phyloP scores from a whole-genome alignment of 2,329 filamentous ascomycete genomes.

The Fusarium scirpi region DNA sequence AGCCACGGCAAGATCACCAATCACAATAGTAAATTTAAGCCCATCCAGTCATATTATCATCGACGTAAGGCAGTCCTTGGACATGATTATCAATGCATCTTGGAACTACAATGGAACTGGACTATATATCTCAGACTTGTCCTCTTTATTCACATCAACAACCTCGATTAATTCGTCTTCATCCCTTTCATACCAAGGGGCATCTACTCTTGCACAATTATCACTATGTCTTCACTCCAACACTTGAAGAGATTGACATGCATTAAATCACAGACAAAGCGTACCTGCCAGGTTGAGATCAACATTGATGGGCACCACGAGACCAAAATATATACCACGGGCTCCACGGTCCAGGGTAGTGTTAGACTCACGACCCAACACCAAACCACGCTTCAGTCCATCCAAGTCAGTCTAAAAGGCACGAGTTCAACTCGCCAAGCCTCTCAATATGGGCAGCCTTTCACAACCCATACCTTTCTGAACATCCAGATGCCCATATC shows the following conservation, averaged over 20 bases:
- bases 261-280: not conserved
- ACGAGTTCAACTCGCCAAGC: conserved; percentile 1
- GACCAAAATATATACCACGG: not conserved
- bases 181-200: too few species aligned
- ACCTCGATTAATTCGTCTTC: rapidly evolving
- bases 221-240: not conserved
- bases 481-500: not conserved
- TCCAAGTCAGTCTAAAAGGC: conserved; percentile 3
- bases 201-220: rapidly evolving
- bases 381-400: not conserved
- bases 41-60: not conserved
- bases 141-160: rapidly evolving
- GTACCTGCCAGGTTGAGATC: not conserved
- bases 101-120: rapidly evolving
- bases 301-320: not conserved
- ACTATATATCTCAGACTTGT: not conserved
- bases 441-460: conserved; percentile 5
- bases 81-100: not conserved
- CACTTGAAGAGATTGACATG: not conserved
- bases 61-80: not conserved
- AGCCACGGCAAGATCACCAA: not conserved
- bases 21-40: not conserved
- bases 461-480: not conserved
- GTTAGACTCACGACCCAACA: not conserved
- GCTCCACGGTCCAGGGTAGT: not conserved